Evolutionary conservation across 331 rosid genomes (phyloP).

Genomic region (Cydonia oblonga): DNA sequence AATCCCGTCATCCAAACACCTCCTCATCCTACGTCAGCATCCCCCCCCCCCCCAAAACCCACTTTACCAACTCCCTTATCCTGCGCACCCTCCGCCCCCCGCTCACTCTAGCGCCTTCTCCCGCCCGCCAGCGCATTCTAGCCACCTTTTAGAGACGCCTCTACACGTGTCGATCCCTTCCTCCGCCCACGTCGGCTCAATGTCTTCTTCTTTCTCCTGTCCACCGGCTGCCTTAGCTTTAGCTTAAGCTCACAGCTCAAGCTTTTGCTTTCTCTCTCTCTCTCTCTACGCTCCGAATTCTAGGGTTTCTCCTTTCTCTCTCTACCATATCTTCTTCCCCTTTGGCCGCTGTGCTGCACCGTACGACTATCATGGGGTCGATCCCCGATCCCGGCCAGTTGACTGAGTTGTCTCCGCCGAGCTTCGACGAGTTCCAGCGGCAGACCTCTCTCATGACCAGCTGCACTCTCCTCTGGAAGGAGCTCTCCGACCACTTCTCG

Average conservation of each 20-base stretch:
- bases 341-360: constrained; percentile 7
- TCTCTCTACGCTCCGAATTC: constrained; percentile 1
- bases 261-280: neutral
- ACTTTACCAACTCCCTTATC: constrained; percentile 6
- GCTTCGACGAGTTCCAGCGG: constrained; percentile 87
- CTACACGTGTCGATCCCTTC: constrained; percentile 39
- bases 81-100: constrained; percentile 6
- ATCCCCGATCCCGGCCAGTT: constrained; percentile 98
- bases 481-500: constrained; percentile 85
- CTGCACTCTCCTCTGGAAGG: constrained; percentile 97
- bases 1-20: constrained; percentile 23
- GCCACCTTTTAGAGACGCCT: constrained; percentile 11
- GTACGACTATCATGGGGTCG: constrained; percentile 56
- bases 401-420: constrained; percentile 62
- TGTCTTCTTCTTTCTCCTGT: constrained; percentile 13
- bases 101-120: too few relatives aligned
- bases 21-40: constrained; percentile 13
- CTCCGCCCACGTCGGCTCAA: constrained; percentile 32
- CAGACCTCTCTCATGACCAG: constrained; percentile 93
- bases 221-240: neutral
- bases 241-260: constrained; percentile 12
- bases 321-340: neutral
- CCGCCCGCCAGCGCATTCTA: constrained; percentile 33
- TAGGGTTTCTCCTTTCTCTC: constrained; percentile 40
- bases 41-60: neutral